These are phyloP conservation scores for Miamiensis avidus DNA, from an alignment of 169 alveolate species.

Conservation along the genomic window DNA sequence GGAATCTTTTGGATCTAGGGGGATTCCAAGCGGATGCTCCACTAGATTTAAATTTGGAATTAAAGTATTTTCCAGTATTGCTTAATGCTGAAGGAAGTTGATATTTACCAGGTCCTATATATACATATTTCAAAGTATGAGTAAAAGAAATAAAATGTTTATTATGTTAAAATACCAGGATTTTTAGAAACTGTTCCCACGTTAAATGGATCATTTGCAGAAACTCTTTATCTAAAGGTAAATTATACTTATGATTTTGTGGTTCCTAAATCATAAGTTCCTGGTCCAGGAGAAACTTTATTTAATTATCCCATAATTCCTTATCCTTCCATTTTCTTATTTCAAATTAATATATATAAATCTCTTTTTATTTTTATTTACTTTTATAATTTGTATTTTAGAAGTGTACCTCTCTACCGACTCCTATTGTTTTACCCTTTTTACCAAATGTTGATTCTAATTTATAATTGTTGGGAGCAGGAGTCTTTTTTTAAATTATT, in stretches of 20 bases:
- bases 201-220: not conserved
- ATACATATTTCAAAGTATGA: not conserved
- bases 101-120: slow-evolving; percentile 38
- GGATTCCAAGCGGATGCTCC: slow-evolving; percentile 39
- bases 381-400: not conserved
- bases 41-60: slow-evolving; percentile 45
- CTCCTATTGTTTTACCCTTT: not conserved
- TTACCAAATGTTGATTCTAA: not conserved
- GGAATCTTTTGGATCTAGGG: slow-evolving; percentile 52
- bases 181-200: not conserved
- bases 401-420: not conserved
- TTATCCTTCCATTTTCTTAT: not conserved
- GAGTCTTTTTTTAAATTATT: not conserved
- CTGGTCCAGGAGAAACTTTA: slow-evolving; percentile 11
- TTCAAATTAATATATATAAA: no score
- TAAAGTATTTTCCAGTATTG: slow-evolving; percentile 35
- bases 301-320: not conserved
- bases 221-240: not conserved
- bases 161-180: not conserved
- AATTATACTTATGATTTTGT: not conserved
- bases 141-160: no score
- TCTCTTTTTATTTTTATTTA: no score
- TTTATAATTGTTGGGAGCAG: not conserved
- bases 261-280: slow-evolving; percentile 22
- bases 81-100: slow-evolving; percentile 30